Base-by-base conservation (phyloP, 768 basidiomycete genomes). In the Lyophyllum decastes region DNA sequence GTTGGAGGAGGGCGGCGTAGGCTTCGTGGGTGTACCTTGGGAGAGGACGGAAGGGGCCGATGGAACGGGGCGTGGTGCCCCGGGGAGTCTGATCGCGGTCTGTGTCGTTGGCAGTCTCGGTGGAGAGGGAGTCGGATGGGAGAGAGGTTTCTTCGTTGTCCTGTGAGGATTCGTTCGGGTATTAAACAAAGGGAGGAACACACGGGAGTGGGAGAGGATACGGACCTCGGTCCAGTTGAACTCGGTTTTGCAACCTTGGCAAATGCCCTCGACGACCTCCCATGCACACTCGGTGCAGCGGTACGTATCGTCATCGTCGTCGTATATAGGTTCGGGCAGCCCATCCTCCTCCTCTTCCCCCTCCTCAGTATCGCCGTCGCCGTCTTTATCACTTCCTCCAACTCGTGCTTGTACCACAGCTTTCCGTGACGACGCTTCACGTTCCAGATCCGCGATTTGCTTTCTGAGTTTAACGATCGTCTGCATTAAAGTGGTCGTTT, bases 211-310 rank as follows among this genome's bases (percentile, higher is more conserved):
- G 47, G 11, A 52, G 8, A 14, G 27, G 10, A 25, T 34, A 56
- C 45, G 6, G 21, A 62, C 63, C 43, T 54, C 38, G 9, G 45
- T 34, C 48, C 51, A 53, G 21, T 47, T 49, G 33, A 56, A 63
- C 48, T 66, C 60, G 43, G 55, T 58, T 19, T 44, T 34, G 46
- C 74, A 76, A 24, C 5, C 22, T 1, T 57, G 35, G 61, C 73
- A 77, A 1, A 61, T n/a, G 1, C 68, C 70, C 1, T 71, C 68
- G 19, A 67, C 61, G 2, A 75, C 66, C 55, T 76, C 74, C 63
- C 67, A 71, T 8, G 22, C 50, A 60, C 74, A 75, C 9, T 66
- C 61, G 1, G 52, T 52, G 58, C 73, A 74, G 11, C 67, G 61
- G 54, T 68, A 66, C 0, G 70, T 33, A 2, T 25, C 6, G 40